Evolutionary conservation across 208 protist species (phyloP).

Genomic region (Leishmania tropica): DNA sequence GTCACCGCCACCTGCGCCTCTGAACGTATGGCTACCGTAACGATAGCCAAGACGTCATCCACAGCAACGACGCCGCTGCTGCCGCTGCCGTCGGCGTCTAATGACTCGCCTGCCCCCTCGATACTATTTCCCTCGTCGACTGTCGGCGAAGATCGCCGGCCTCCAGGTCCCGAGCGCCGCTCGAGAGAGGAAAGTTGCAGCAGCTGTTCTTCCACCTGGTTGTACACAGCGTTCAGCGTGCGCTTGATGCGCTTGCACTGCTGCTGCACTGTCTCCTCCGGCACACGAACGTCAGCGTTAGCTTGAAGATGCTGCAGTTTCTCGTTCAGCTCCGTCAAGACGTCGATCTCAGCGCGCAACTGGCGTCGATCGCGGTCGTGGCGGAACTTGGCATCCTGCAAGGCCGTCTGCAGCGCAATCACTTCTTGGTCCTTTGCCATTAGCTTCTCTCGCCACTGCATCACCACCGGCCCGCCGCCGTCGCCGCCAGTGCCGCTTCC

Average conservation of each 20-base stretch:
- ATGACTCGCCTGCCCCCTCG: not conserved
- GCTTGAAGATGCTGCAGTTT: slow-evolving; percentile 38
- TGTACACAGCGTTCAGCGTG: slow-evolving; percentile 59
- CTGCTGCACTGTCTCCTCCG: slow-evolving; percentile 27
- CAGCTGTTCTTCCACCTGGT: slow-evolving; percentile 46
- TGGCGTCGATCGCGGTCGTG: slow-evolving; percentile 52
- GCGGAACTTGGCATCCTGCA: slow-evolving; percentile 42
- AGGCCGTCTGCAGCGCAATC: slow-evolving; percentile 34
- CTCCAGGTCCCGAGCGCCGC: not conserved
- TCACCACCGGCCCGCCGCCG: slow-evolving; percentile 17
- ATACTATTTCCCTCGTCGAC: not conserved
- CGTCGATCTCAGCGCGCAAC: slow-evolving; percentile 58
- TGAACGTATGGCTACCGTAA: slow-evolving; percentile 36
- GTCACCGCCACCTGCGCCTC: slow-evolving; percentile 44
- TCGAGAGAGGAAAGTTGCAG: slow-evolving; percentile 11
- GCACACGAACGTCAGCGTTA: slow-evolving; percentile 22
- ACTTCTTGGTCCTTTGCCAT: slow-evolving; percentile 46
- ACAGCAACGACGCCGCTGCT: slow-evolving; percentile 12
- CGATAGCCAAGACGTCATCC: slow-evolving; percentile 42
- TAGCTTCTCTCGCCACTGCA: slow-evolving; percentile 36
- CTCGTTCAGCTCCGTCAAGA: slow-evolving; percentile 43
- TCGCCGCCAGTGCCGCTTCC: slow-evolving; percentile 6
- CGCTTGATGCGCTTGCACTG: slow-evolving; percentile 57
- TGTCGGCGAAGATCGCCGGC: not conserved
- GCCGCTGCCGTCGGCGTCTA: not conserved